These are phyloP conservation scores for Dionaea muscipula DNA, from an alignment of 179 eudicot species.

Conservation along the genomic window DNA sequence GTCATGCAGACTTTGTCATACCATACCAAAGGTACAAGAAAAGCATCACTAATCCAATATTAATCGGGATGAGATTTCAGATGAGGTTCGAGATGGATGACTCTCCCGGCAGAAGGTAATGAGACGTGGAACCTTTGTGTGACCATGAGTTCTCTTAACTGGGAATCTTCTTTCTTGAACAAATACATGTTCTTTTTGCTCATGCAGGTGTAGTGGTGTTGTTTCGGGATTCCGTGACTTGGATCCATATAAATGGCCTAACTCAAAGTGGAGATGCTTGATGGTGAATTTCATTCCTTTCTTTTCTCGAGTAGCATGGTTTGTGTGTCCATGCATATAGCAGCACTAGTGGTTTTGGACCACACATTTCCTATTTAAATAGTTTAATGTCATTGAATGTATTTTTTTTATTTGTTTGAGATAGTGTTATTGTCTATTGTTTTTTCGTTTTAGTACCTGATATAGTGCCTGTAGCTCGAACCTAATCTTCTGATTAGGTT, in stretches of 20 bases:
- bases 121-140: not conserved
- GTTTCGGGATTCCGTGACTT: constrained; percentile 48
- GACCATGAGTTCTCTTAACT: not conserved
- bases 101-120: constrained; percentile 71
- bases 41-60: constrained; percentile 30
- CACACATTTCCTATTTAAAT: no score
- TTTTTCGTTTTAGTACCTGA: no score
- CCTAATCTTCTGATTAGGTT: no score
- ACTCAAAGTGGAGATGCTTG: constrained; percentile 75
- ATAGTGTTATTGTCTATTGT: no score
- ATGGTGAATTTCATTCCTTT: constrained; percentile 29
- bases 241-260: constrained; percentile 60
- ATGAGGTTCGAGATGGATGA: constrained; percentile 64
- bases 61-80: constrained; percentile 61
- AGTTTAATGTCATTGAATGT: no score
- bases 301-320: not conserved
- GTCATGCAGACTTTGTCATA: constrained; percentile 64
- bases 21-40: constrained; percentile 42
- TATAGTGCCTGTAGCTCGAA: no score
- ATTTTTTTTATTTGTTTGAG: no score
- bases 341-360: not conserved
- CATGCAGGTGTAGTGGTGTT: constrained; percentile 50
- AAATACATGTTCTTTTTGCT: constrained; percentile 1
- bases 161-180: not conserved
- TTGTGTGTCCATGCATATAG: not conserved